Evolutionary conservation across 306 rosid species (phyloP).

Genomic region (Glycine soja): DNA sequence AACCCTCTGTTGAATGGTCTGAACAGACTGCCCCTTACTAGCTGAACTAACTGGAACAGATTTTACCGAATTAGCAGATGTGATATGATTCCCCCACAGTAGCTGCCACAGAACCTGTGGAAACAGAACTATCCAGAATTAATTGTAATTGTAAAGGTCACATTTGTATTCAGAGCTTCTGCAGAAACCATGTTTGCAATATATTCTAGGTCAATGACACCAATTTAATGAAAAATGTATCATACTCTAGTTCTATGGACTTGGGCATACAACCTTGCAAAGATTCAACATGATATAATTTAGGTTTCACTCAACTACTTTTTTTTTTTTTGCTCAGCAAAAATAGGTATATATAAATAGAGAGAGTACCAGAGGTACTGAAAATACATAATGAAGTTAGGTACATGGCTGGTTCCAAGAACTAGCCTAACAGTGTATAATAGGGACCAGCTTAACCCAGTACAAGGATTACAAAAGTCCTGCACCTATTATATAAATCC

Average conservation of each 20-base stretch:
- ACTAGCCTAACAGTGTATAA: too few relatives aligned
- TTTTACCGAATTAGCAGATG: slow-evolving; percentile 54
- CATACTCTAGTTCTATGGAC: neutral
- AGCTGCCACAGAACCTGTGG: slow-evolving; percentile 89
- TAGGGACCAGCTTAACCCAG: too few relatives aligned
- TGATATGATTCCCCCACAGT: slow-evolving; percentile 73
- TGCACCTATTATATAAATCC: too few relatives aligned
- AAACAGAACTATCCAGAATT: slow-evolving; percentile 22
- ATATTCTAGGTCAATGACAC: neutral
- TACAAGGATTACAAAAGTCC: too few relatives aligned
- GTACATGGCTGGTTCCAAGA: too few relatives aligned
- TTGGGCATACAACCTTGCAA: neutral
- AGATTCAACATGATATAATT: neutral
- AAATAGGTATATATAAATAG: too few relatives aligned
- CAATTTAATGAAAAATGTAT: neutral
- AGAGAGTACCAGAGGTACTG: too few relatives aligned
- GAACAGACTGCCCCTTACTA: slow-evolving; percentile 63
- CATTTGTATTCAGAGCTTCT: slow-evolving; percentile 4
- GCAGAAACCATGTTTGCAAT: neutral
- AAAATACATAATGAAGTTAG: too few relatives aligned
- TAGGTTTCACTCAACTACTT: slow-evolving; percentile 5
- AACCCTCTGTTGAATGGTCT: slow-evolving; percentile 76
- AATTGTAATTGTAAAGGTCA: slow-evolving; percentile 2
- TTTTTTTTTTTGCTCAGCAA: too few relatives aligned
- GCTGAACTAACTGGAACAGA: slow-evolving; percentile 41